Conservation (phyloP, 1,284 basidiomycete genomes). For the Boletus sp. region DNA sequence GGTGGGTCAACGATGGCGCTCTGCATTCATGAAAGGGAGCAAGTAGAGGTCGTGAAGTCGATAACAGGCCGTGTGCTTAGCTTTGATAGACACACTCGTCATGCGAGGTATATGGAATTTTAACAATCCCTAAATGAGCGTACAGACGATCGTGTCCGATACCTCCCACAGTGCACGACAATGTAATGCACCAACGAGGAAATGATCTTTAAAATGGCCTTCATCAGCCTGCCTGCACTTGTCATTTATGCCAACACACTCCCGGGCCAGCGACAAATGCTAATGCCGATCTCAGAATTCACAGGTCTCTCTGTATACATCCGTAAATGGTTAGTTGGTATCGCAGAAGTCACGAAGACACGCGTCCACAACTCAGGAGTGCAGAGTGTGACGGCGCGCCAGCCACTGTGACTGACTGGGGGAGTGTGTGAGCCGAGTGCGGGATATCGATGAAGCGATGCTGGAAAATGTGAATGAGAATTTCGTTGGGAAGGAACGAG, state of each 20-base stretch:
- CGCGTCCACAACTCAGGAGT: constrained; percentile 16
- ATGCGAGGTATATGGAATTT: constrained; percentile 6
- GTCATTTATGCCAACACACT: too few relatives aligned
- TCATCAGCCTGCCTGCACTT: neutral
- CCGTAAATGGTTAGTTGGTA: constrained; percentile 5
- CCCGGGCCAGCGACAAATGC: constrained; percentile 17
- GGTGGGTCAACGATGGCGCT: constrained; percentile 12
- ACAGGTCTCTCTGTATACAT: constrained; percentile 11
- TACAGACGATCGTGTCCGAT: constrained; percentile 16
- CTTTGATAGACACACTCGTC: constrained; percentile 16
- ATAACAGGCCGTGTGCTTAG: constrained; percentile 10
- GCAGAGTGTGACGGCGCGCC: constrained; percentile 10
- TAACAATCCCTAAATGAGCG: constrained; percentile 7
- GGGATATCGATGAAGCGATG: constrained; percentile 6
- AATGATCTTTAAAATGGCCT: neutral
- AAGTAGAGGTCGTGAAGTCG: constrained; percentile 3
- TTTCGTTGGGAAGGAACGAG: constrained; percentile 18
- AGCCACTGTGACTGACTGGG: constrained; percentile 7
- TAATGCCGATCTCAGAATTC: constrained; percentile 3
- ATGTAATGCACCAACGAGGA: too few relatives aligned
- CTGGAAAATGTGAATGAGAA: constrained; percentile 18
- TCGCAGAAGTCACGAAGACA: constrained; percentile 20
- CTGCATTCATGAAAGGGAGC: constrained; percentile 18
- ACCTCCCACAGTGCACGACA: constrained; percentile 23
- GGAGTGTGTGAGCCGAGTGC: constrained; percentile 1